These are phyloP conservation scores for Rubia occidens DNA, from an alignment of 305 asterid genomes.

Conservation along the genomic window DNA sequence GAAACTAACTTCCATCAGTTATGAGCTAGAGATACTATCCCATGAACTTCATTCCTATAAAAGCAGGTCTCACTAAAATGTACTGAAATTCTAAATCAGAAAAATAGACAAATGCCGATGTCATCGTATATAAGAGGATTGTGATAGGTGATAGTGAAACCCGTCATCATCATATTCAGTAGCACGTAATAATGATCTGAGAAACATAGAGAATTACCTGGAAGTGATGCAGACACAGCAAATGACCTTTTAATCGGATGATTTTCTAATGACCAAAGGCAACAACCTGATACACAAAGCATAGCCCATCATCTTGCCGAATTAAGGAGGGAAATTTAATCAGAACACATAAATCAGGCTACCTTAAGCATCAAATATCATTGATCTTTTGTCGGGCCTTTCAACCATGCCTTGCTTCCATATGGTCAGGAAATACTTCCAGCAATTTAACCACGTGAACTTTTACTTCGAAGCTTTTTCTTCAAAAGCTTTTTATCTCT, in stretches of 20 bases:
- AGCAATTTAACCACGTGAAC: slow-evolving; percentile 14
- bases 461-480: slow-evolving; percentile 27
- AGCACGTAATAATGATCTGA: not conserved
- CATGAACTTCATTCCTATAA: not conserved
- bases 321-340: not conserved
- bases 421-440: slow-evolving; percentile 12
- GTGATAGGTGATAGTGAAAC: not conserved
- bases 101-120: not conserved
- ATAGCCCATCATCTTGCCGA: slow-evolving; percentile 6
- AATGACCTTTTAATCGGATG: not conserved
- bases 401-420: not conserved
- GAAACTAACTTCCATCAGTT: not conserved
- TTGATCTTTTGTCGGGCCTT: too few species aligned
- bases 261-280: not conserved
- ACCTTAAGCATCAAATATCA: slow-evolving; percentile 9
- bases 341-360: not conserved
- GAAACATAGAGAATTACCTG: not conserved
- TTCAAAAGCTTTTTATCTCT: slow-evolving; percentile 58
- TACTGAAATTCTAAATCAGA: not conserved
- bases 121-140: not conserved
- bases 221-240: not conserved
- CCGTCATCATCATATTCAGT: not conserved
- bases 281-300: slow-evolving; percentile 1
- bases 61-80: not conserved
- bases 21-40: not conserved